A percentile compares a stretch with the other conserved stretches of the same genome.
Conservation (phyloP, 23 red algal species). For the Gracilaria caudata region DNA sequence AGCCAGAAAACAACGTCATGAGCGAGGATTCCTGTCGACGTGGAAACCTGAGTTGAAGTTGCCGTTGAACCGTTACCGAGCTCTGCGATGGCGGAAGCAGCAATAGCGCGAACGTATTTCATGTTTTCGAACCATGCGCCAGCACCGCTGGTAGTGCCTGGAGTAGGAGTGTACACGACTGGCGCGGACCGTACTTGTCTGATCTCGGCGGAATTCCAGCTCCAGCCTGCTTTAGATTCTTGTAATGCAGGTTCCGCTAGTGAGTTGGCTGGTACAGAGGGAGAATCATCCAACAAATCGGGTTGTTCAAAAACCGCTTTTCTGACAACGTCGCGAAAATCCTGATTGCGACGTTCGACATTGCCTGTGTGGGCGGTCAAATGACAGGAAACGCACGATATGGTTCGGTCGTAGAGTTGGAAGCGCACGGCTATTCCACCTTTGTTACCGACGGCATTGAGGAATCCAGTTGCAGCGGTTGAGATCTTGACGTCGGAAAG, state of each 20-base stretch:
- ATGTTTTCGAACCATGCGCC: slow-evolving; percentile 34
- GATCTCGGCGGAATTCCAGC: slow-evolving; percentile 3
- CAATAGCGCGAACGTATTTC: slow-evolving; percentile 42
- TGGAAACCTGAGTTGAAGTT: slow-evolving; percentile 25
- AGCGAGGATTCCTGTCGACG: slow-evolving; percentile 54
- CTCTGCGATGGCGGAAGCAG: slow-evolving; percentile 45
- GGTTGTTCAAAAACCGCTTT: slow-evolving; percentile 78
- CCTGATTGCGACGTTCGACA: slow-evolving; percentile 85
- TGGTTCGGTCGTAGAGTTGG: slow-evolving; percentile 80
- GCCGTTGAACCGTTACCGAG: slow-evolving; percentile 33
- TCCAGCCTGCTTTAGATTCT: slow-evolving; percentile 11
- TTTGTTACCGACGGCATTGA: slow-evolving; percentile 93
- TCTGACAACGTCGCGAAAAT: slow-evolving; percentile 87
- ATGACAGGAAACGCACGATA: slow-evolving; percentile 91
- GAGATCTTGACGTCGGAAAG: slow-evolving; percentile 74
- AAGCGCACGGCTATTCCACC: slow-evolving; percentile 90
- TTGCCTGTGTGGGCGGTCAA: slow-evolving; percentile 90
- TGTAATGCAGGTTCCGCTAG: slow-evolving; percentile 2
- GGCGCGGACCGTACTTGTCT: not conserved
- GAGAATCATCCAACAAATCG: slow-evolving; percentile 28
- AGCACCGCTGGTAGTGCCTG: not conserved
- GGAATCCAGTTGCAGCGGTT: slow-evolving; percentile 87
- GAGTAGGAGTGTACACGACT: not conserved
- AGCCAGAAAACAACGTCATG: slow-evolving; percentile 97
- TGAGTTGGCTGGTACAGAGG: not conserved